Base-by-base conservation (phyloP, 1,139 yeast genomes). In the Blastobotrys arbuscula region DNA sequence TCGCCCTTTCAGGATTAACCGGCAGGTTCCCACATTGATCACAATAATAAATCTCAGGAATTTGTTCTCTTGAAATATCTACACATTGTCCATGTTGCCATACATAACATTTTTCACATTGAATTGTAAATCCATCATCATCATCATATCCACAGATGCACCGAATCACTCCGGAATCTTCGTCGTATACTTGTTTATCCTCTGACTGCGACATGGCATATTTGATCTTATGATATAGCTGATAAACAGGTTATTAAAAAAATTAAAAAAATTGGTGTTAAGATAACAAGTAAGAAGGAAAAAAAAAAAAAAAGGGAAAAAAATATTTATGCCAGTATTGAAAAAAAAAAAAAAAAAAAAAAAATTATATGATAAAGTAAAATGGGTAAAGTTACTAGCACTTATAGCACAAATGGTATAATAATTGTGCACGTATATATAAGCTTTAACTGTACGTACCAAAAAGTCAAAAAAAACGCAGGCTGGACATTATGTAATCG, bases 11-110 rank as follows among this genome's bases (percentile, higher is more conserved):
- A 3, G 72, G 72, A 61, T 80, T 77, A 19, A 80, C 73, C 16
- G 78, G 75, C 69, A 86, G 74, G 30, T 52, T 35, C 12, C 82
- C 84, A 68, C 97, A 92, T 49, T 73, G 75, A 64, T 86, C 87
- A 64, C 98, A 90, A 42, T 80, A 74, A 63, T 86, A 90, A 48
- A 81, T 82, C 53, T 87, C 96, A 0, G 96, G 96, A 0, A 83
- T 94, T 50, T 83, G 82, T 31, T 79, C 84, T 51, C 78, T 81
- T 46, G 73, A 74, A 55, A 84, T 86, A 8, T 85, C 86, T 78
- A 87, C 88, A 67, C 97, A 90, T 21, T 79, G 74, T 41, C 95
- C 90, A 68, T 90, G 97, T 63, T 89, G 96, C 97, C 97, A 90
- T 54, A 96, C 79, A 66, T 78, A 83, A 65, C 97, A 90, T 42